phyloP scores from a whole-genome alignment of 2,329 filamentous ascomycete genomes.

The Aspergillus sp. region DNA sequence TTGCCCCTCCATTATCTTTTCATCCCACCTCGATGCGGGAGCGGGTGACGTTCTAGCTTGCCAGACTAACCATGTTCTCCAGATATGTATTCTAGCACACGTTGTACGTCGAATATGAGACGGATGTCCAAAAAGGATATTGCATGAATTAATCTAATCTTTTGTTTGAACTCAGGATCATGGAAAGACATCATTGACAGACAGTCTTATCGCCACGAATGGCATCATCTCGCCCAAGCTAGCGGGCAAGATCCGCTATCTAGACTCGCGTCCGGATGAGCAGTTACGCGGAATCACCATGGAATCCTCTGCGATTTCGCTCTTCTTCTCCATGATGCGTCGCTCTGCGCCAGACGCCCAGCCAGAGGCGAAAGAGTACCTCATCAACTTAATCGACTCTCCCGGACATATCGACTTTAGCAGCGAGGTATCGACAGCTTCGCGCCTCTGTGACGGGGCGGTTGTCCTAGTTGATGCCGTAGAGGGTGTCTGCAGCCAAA shows the following conservation, averaged over 20 bases:
- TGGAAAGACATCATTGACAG: constrained; percentile 95
- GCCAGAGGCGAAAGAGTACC: constrained; percentile 79
- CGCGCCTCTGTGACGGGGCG: constrained; percentile 88
- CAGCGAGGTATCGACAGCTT: constrained; percentile 95
- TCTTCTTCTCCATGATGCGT: constrained; percentile 90
- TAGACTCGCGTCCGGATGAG: constrained; percentile 94
- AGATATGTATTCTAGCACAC: constrained; percentile 95
- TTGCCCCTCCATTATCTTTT: constrained; percentile 27
- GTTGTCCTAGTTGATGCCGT: constrained; percentile 94
- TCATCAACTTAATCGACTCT: constrained; percentile 97
- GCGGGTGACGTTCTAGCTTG: constrained; percentile 5
- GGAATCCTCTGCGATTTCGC: constrained; percentile 96
- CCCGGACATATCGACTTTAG: constrained; percentile 98
- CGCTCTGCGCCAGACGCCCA: constrained; percentile 66
- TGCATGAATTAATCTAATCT: constrained; percentile 1
- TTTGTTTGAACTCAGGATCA: constrained; percentile 64
- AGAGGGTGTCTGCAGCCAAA: constrained; percentile 97
- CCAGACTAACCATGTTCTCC: constrained; percentile 31
- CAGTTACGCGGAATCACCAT: constrained; percentile 98
- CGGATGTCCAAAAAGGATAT: neutral
- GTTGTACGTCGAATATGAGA: constrained; percentile 58
- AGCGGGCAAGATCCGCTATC: constrained; percentile 95
- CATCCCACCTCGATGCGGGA: constrained; percentile 27
- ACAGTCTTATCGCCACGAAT: constrained; percentile 95
- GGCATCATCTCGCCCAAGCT: constrained; percentile 98